Evolutionary conservation across 495 filamentous ascomycete species (phyloP), one percentile per base, ranked within the genome.

Genomic region (Aspergillus biplanus): DNA sequence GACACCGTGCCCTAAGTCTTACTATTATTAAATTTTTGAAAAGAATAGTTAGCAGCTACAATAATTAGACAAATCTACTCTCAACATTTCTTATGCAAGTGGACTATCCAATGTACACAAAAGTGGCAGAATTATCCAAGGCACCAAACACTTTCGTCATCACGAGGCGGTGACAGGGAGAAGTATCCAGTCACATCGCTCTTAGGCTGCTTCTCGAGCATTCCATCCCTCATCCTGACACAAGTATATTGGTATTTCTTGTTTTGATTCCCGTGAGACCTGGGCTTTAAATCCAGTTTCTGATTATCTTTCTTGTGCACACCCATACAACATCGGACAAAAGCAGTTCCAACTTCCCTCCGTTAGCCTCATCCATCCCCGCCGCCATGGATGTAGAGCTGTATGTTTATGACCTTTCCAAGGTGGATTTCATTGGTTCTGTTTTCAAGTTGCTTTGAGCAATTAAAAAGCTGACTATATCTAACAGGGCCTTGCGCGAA

Each of bases 381-480:
- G 15, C 59, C 47, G 68, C 35, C 33, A 97, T 97, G 92, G 90
- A 96, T 62, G 91, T 97, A 42, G 83, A 94, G 70, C 84, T 97
- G 52, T 94, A 97, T 62, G 88, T 97, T 57, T 99, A 99, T 67
- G 95, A 99, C 80, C 85, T 99, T 42, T 97, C 95, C 15, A 82
- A 88, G 72, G 93, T 87, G 63, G 62, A 58, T 58, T 7, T 49
- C 27, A 56, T 42, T 60, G 21, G 53, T 8, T 16, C 27, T 55
- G 32, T 27, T 7, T 55, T 15, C 39, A 37, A 57, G 62, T 33
- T 18, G 9, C 39, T 42, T 49, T 46, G 68, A 74, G 66, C 66
- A 55, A 33, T 18, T 50, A 9, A 21, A 50, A 31, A 50, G 47
- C 47, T 50, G 1, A 50, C 16, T 6, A 7, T 18, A 9, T 27